Evolutionary conservation across 2,329 filamentous ascomycete species (phyloP), one percentile per base, ranked within the genome.

Genomic region (Coniochaeta sp.): DNA sequence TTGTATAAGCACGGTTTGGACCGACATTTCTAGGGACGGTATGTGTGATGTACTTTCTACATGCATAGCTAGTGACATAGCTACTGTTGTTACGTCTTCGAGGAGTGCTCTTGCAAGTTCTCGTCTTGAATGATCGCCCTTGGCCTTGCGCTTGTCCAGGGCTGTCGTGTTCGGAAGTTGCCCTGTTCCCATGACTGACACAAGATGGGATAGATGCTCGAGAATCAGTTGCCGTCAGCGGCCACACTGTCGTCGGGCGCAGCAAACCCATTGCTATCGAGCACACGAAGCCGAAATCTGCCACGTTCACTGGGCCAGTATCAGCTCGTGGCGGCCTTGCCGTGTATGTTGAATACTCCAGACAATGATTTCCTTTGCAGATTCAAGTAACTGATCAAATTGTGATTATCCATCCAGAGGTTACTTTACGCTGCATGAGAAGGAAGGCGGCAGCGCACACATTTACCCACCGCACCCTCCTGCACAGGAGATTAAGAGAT

Each of bases 391-490:
- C 43, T 47, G 38, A 40, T 9, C 9, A 22, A 47, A 3, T 12
- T 22, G 43, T 14, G 19, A n/a, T 22, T 11, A 12, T 19, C n/a
- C 11, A 17, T 47, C 12, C 64, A 86, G 84, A 69, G 83, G 80
- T 31, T 87, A 86, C 66, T 87, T 87, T 65, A 83, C 83, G 19
- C 70, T 81, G 34, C 83, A 86, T 71, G 83, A 86, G 19, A 24
- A 47, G 43, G 43, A 22, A 69, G 81, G 86, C 58, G 78, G 80
- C 47, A 72, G 69, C 58, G 67, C 70, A 60, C 75, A 77, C 59
- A 68, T 82, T 19, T 77, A 79, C 62, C 77, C 75, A 54, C 74
- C 80, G 60, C 81, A 85, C 63, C 81, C 81, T 1, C 84, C 84
- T 65, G 74, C 79, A 28, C 66, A 73, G 56, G 79, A 79, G 62